Evolutionary conservation across 129 eudicot genomes (phyloP).

Genomic region (Heracleum sosnowskyi): DNA sequence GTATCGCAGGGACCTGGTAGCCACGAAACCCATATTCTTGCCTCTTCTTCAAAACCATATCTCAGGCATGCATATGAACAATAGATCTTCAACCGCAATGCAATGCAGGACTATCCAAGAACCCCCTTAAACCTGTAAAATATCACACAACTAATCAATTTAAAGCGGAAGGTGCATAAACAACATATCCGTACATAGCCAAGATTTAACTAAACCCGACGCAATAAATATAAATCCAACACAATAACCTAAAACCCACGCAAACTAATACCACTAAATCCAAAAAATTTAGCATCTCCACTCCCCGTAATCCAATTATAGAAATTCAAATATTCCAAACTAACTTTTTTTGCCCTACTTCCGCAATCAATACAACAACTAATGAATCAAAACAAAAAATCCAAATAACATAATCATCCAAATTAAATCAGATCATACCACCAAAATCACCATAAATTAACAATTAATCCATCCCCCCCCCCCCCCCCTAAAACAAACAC

Average conservation of each 20-base stretch:
- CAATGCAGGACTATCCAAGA: conserved; percentile 6
- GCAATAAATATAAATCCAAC: not conserved
- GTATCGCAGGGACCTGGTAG: conserved; percentile 57
- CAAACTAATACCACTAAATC: not conserved
- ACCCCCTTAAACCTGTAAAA: conserved; percentile 2
- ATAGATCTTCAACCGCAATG: conserved; percentile 26
- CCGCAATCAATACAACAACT: not conserved
- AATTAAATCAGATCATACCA: not conserved
- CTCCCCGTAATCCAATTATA: not conserved
- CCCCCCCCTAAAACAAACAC: not conserved
- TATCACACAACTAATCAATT: not conserved
- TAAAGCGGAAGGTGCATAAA: not conserved
- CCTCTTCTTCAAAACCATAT: conserved; percentile 72
- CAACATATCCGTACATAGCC: not conserved
- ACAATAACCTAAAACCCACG: not conserved
- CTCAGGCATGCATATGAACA: conserved; percentile 54
- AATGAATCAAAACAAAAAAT: not conserved
- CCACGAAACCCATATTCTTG: conserved; percentile 54
- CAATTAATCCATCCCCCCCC: not conserved
- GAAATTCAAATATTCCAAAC: not conserved
- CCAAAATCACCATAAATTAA: not conserved
- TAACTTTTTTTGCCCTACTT: not conserved
- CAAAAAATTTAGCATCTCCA: not conserved
- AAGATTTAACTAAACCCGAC: not conserved
- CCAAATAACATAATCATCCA: not conserved